phyloP scores from a whole-genome alignment of 129 eudicot species.

The Calendula officinalis region DNA sequence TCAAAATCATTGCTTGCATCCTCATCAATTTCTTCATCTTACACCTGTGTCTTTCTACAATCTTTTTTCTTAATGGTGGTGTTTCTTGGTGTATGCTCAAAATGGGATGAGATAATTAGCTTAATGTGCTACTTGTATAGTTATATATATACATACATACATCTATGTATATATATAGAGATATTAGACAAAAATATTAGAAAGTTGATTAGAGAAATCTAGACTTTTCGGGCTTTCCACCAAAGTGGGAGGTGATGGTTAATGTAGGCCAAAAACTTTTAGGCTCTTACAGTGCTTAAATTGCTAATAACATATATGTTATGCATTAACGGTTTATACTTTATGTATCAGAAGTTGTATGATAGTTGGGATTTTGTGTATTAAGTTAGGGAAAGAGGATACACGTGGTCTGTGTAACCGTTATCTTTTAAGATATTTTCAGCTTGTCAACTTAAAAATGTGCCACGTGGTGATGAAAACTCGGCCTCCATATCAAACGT shows the following conservation, averaged over 20 bases:
- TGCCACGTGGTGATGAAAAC: slow-evolving; percentile 21
- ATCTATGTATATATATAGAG: not conserved
- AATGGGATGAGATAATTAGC: not conserved
- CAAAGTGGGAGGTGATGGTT: slow-evolving; percentile 31
- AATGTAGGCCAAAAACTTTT: slow-evolving; percentile 24
- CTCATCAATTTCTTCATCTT: slow-evolving; percentile 12
- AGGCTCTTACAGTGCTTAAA: slow-evolving; percentile 1
- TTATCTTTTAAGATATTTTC: slow-evolving; percentile 4
- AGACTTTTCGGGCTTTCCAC: slow-evolving; percentile 20
- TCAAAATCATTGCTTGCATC: slow-evolving; percentile 12
- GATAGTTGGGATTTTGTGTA: not conserved
- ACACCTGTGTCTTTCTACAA: slow-evolving; percentile 4
- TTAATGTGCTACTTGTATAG: slow-evolving; percentile 6
- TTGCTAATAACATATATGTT: not conserved
- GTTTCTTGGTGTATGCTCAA: not conserved
- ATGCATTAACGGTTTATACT: not conserved
- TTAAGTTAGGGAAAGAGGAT: not conserved
- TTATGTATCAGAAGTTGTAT: slow-evolving; percentile 5
- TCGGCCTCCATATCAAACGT: slow-evolving; percentile 5
- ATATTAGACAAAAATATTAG: not conserved
- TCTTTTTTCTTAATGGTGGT: not conserved
- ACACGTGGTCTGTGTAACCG: slow-evolving; percentile 13
- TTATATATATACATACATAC: no score
- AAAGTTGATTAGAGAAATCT: slow-evolving; percentile 17
- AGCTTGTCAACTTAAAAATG: not conserved